Evolutionary conservation across 208 protist genomes (phyloP).

Genomic region (Leishmania arabica): DNA sequence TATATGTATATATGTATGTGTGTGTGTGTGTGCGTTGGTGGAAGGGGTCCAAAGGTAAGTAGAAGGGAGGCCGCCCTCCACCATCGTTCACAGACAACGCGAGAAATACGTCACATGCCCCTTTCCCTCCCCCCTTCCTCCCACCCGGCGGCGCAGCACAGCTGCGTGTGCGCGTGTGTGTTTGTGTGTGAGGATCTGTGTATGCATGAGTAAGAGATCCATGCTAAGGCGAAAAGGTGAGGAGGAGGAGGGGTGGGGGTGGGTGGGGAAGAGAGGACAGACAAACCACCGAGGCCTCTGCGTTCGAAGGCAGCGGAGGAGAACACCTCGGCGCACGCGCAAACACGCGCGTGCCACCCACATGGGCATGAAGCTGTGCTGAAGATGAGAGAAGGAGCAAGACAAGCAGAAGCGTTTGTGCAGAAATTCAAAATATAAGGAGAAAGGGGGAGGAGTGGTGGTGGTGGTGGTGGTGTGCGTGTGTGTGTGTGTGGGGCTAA

Average conservation of each 20-base stretch:
- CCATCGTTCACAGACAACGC: too few relatives aligned
- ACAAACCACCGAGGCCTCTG: slow-evolving; percentile 11
- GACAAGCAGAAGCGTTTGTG: background rate
- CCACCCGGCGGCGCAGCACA: too few relatives aligned
- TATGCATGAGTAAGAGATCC: background rate
- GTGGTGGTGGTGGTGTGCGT: too few relatives aligned
- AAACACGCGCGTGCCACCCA: background rate
- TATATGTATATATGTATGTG: background rate
- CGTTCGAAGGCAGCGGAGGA: background rate
- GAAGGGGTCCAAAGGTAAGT: too few relatives aligned
- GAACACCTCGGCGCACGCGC: background rate
- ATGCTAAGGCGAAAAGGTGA: too few relatives aligned
- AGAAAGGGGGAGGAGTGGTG: too few relatives aligned
- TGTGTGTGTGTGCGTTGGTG: too few relatives aligned
- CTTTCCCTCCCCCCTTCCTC: too few relatives aligned
- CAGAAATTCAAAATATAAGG: background rate
- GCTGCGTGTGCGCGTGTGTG: background rate
- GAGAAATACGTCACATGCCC: too few relatives aligned
- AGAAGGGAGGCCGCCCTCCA: too few relatives aligned
- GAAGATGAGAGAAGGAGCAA: background rate
- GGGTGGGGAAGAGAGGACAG: background rate
- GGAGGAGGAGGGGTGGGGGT: background rate
- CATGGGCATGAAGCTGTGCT: background rate
- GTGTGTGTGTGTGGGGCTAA: background rate
- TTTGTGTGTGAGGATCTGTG: background rate